phyloP scores from a whole-genome alignment of 2,329 filamentous ascomycete genomes.

The Elsinoe arachidis region DNA sequence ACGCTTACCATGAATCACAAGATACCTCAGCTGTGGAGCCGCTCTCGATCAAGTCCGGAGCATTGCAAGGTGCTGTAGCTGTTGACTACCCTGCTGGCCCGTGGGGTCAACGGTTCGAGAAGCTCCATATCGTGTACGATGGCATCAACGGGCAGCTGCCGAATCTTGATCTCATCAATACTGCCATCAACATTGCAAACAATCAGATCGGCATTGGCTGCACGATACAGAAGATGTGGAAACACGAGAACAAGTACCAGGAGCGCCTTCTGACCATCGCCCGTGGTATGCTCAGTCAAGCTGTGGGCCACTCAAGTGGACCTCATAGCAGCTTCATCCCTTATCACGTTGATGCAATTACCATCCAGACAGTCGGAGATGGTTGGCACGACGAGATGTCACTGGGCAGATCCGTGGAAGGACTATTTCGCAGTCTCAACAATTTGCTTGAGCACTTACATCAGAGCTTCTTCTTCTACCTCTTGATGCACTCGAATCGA shows the following conservation, averaged over 20 bases:
- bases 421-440: slow-evolving; percentile 85
- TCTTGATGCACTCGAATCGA: slow-evolving; percentile 80
- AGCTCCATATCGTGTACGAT: slow-evolving; percentile 86
- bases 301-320: slow-evolving; percentile 77
- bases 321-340: slow-evolving; percentile 94
- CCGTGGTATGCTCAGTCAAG: slow-evolving; percentile 86
- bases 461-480: slow-evolving; percentile 98
- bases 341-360: slow-evolving; percentile 95
- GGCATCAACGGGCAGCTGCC: slow-evolving; percentile 92
- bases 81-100: slow-evolving; percentile 69
- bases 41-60: slow-evolving; percentile 82
- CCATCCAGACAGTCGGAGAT: slow-evolving; percentile 77
- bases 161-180: slow-evolving; percentile 93
- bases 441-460: slow-evolving; percentile 94
- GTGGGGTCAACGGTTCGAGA: slow-evolving; percentile 73
- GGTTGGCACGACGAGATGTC: slow-evolving; percentile 99
- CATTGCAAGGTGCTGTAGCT: slow-evolving; percentile 85
- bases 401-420: slow-evolving; percentile 80
- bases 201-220: slow-evolving; percentile 87
- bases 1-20: slow-evolving; percentile 92
- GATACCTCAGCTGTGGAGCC: slow-evolving; percentile 60
- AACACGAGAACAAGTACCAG: slow-evolving; percentile 65
- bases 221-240: slow-evolving; percentile 76
- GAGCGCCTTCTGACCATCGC: slow-evolving; percentile 83
- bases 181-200: slow-evolving; percentile 74